Base-by-base conservation (phyloP, 495 filamentous ascomycete species). In the Talaromyces nanjingensis region DNA sequence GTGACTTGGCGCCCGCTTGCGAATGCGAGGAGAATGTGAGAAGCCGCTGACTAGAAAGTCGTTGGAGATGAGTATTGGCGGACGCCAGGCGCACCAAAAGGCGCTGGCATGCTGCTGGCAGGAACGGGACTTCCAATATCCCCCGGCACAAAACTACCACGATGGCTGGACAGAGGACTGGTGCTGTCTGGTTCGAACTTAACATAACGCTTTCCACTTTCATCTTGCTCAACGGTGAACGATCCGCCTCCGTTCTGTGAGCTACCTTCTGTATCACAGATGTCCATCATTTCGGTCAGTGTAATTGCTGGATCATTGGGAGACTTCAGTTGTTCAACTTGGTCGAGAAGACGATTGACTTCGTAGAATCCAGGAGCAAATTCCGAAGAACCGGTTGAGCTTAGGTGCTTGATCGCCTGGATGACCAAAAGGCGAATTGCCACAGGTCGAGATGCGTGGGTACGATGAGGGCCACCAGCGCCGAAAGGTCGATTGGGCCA, bases 211-310 rank as follows among this genome's bases (percentile, higher is more conserved):
- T 72, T 73, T 29, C 77, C 76, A 8, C 69, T 76, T 0, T 73
- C 81, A 49, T 84, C 80, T 47, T 82, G 81, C 57, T 79, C 79
- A 63, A 89, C 79, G 25, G 81, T 83, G 71, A 98, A 96, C 49
- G 81, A 87, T 20, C 94, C 94, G 60, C 94, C 94, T 60, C 94
- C 94, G 66, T 98, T 98, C 57, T 89, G 84, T 0, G 78, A 70
- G 68, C 90, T 96, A 63, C 94, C 94, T 71, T 94, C 89, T 1
- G 93, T 96, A 65, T 97, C 93, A 73, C 90, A 93, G 63, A 96
- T 91, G 56, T 91, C 89, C n/a, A 92, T 80, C 73, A 98, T 80
- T 66, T 96, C 92, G 31, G 84, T 77, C 59, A 89, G 77, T 3
- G 77, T 77, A 64, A 94, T 84, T 0, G 83, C 73, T 2, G 82